Base-by-base conservation (phyloP, 441 rosid genomes). In the Capsella rubella region DNA sequence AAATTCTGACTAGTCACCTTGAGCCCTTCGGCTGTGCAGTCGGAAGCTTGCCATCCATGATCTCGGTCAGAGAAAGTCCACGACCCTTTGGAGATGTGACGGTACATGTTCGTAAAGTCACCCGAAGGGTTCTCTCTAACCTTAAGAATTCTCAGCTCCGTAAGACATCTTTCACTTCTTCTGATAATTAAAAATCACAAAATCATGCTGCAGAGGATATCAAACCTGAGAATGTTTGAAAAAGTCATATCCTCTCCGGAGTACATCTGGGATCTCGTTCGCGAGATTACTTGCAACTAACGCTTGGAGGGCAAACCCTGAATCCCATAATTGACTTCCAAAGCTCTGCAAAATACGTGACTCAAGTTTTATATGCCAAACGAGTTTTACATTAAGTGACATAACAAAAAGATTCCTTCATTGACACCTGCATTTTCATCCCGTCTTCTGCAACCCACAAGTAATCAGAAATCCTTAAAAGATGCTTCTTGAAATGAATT, bases 11-110 rank as follows among this genome's bases (percentile, higher is more conserved):
- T 59, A 52, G 31, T 31, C 67, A 86, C 90, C 84, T 84, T 84
- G 8, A 86, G 53, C 18, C 80, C 85, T 69, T 86, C 87, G 1
- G 90, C 90, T 6, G 90, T 86, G 79, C 88, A 84, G 54, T 86
- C 87, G 34, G 86, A 84, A 65, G 80, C 86, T 84, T 84, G 85
- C 87, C 87, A 86, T 37, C 90, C 90, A 49, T 86, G 90, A 63
- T 86, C 90, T 53, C 83, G 75, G 74, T 86, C 90, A n/a, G 87
- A 84, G 78, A 86, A 86, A 50, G 90, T 84, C 90, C 90, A 86
- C 1, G 90, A 69, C 55, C 90, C 87, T 80, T 84, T 86, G n/a
- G 90, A 86, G 34, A 82, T 84, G 42, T 86, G 87, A 65, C 87
- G 90, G 70, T 72, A 34, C 90, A 84, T 84, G 63, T 76, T 75